A percentile compares a stretch with the other conserved stretches of the same genome.
Conservation (phyloP, 202 grass and related monocot genomes). For the Alloteropsis angusta region DNA sequence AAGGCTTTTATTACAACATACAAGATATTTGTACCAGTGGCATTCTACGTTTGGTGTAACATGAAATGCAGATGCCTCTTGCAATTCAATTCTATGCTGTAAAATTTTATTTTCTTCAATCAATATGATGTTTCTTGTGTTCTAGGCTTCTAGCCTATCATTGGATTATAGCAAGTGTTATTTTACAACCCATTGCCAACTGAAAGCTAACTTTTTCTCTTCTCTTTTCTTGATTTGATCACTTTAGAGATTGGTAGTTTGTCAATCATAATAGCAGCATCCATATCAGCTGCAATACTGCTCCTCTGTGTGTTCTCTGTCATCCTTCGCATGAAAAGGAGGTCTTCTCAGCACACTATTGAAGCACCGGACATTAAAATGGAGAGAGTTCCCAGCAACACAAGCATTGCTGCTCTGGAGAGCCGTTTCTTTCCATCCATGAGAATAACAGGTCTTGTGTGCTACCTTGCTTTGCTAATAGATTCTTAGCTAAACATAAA, state of each 20-base stretch:
- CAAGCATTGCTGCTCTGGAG: constrained; percentile 50
- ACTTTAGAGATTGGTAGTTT: constrained; percentile 20
- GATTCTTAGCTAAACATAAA: not conserved
- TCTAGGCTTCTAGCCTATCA: not conserved
- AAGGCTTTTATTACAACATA: not conserved
- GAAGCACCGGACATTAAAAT: constrained; percentile 28
- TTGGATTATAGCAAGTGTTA: not conserved
- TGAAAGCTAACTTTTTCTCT: not conserved
- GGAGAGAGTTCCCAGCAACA: constrained; percentile 37
- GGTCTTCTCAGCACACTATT: constrained; percentile 6
- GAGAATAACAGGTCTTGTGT: constrained; percentile 38
- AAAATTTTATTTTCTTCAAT: not conserved
- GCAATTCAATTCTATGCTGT: not conserved
- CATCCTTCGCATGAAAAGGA: constrained; percentile 27
- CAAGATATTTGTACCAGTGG: not conserved
- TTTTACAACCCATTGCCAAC: not conserved
- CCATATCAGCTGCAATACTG: constrained; percentile 37
- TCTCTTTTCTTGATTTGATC: constrained; percentile 9
- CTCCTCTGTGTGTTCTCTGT: constrained; percentile 19
- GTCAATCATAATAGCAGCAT: constrained; percentile 34
- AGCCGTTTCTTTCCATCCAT: constrained; percentile 48
- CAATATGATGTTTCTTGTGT: not conserved
- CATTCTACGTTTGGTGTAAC: not conserved
- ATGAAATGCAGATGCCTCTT: not conserved
- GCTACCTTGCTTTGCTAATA: constrained; percentile 15